Conservation (phyloP, 495 filamentous ascomycete species). For the Xeromyces bisporus region DNA sequence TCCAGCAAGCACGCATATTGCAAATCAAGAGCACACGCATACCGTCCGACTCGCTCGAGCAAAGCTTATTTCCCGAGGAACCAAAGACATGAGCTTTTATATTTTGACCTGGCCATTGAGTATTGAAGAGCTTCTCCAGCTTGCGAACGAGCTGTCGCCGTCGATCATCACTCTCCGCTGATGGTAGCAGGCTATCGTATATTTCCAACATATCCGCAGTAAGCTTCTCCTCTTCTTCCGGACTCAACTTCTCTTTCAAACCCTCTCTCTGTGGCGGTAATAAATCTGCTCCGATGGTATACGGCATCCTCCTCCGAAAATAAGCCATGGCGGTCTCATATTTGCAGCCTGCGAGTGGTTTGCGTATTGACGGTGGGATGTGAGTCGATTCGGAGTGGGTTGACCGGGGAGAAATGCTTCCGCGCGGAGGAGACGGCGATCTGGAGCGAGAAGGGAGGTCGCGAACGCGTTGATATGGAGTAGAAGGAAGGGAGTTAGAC, state of each 20-base stretch:
- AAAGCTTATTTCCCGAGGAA: slow-evolving; percentile 88
- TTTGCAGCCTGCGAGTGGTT: slow-evolving; percentile 47
- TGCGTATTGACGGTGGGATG: slow-evolving; percentile 46
- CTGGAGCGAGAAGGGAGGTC: slow-evolving; percentile 70
- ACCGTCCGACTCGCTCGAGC: slow-evolving; percentile 96
- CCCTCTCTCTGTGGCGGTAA: slow-evolving; percentile 49
- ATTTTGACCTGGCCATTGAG: slow-evolving; percentile 78
- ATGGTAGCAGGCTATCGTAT: slow-evolving; percentile 74
- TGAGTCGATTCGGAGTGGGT: slow-evolving; percentile 77
- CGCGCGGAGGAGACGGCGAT: slow-evolving; percentile 68
- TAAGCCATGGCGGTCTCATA: slow-evolving; percentile 65
- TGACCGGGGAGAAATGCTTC: slow-evolving; percentile 75
- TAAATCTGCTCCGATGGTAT: slow-evolving; percentile 62
- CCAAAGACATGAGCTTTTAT: slow-evolving; percentile 91
- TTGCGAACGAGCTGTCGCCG: slow-evolving; percentile 64
- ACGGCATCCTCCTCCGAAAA: slow-evolving; percentile 74
- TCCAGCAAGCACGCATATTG: neutral
- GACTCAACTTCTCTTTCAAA: slow-evolving; percentile 47
- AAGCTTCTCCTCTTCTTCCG: slow-evolving; percentile 61
- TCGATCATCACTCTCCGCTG: slow-evolving; percentile 56
- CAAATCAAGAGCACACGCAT: slow-evolving; percentile 31
- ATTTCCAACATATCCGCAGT: slow-evolving; percentile 66
- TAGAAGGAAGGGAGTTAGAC: slow-evolving; percentile 86
- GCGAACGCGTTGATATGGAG: slow-evolving; percentile 75
- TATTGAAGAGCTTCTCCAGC: slow-evolving; percentile 68